Evolutionary conservation across 208 protist species (phyloP).

Genomic region (Leishmania lainsoni): DNA sequence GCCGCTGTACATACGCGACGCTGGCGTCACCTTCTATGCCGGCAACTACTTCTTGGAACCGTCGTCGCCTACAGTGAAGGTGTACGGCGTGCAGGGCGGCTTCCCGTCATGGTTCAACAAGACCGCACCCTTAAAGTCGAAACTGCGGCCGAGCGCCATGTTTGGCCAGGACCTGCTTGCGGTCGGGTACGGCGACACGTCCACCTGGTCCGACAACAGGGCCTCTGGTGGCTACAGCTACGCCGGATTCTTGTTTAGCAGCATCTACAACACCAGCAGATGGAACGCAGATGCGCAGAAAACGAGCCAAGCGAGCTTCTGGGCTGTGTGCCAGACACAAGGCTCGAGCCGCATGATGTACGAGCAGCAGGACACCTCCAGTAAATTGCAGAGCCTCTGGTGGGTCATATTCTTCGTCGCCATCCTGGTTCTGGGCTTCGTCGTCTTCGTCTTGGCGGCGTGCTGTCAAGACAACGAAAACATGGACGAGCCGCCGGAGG

Average conservation of each 20-base stretch:
- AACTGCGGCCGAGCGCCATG: constrained; percentile 22
- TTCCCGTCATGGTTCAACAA: constrained; percentile 22
- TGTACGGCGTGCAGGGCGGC: constrained; percentile 2
- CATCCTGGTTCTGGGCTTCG: constrained; percentile 28
- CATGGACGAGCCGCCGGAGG: constrained; percentile 59
- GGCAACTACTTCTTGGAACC: constrained; percentile 27
- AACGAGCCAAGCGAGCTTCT: constrained; percentile 21
- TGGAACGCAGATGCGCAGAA: constrained; percentile 10
- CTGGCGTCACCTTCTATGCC: constrained; percentile 37
- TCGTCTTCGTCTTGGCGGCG: constrained; percentile 34
- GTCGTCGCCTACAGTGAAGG: background rate
- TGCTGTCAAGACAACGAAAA: constrained; percentile 51
- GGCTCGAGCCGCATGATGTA: constrained; percentile 19
- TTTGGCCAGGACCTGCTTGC: constrained; percentile 28
- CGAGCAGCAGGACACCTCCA: constrained; percentile 26
- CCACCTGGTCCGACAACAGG: constrained; percentile 42
- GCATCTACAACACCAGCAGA: constrained; percentile 3
- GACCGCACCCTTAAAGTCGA: background rate
- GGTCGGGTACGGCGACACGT: constrained; percentile 15
- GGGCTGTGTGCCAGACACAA: constrained; percentile 41
- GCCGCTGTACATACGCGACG: constrained; percentile 1
- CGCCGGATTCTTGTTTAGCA: constrained; percentile 15
- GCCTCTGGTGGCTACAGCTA: constrained; percentile 39
- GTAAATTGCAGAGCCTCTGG: constrained; percentile 32
- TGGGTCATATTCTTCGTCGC: constrained; percentile 42